phyloP scores from a whole-genome alignment of 1,284 basidiomycete species.

The Megacollybia platyphylla region DNA sequence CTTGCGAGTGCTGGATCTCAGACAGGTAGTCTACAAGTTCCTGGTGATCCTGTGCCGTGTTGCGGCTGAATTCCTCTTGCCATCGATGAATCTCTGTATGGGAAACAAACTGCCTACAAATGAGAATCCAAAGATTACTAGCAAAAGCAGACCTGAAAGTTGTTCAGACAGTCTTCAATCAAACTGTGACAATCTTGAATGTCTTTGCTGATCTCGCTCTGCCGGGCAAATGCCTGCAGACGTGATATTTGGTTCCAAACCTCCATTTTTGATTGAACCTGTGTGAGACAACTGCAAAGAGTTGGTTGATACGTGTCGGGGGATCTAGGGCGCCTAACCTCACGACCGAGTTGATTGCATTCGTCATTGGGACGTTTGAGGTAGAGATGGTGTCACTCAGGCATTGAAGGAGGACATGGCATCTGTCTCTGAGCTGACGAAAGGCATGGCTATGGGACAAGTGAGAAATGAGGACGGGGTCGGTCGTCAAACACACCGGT shows the following conservation, averaged over 20 bases:
- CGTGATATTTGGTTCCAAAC: neutral
- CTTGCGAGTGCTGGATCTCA: constrained; percentile 25
- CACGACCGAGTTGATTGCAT: constrained; percentile 5
- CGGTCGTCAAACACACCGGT: constrained; percentile 18
- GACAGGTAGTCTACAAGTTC: constrained; percentile 28
- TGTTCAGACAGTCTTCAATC: constrained; percentile 7
- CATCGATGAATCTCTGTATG: constrained; percentile 31
- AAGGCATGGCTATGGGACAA: constrained; percentile 19
- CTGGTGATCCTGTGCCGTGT: constrained; percentile 23
- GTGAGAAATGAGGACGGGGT: neutral
- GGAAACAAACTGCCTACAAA: constrained; percentile 20
- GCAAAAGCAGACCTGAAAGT: constrained; percentile 7
- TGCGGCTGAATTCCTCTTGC: constrained; percentile 27
- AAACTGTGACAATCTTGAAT: neutral
- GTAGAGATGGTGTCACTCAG: constrained; percentile 16
- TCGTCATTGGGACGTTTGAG: constrained; percentile 8
- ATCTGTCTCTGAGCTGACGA: constrained; percentile 29
- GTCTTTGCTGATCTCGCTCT: neutral
- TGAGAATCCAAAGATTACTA: neutral
- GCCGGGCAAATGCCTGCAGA: neutral
- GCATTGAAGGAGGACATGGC: constrained; percentile 20
- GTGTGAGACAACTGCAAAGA: constrained; percentile 26
- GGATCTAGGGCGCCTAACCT: constrained; percentile 2
- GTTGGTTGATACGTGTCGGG: constrained; percentile 10
- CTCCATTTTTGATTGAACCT: constrained; percentile 22